phyloP scores from a whole-genome alignment of 306 rosid species.

The Cyamopsis tetragonoloba region DNA sequence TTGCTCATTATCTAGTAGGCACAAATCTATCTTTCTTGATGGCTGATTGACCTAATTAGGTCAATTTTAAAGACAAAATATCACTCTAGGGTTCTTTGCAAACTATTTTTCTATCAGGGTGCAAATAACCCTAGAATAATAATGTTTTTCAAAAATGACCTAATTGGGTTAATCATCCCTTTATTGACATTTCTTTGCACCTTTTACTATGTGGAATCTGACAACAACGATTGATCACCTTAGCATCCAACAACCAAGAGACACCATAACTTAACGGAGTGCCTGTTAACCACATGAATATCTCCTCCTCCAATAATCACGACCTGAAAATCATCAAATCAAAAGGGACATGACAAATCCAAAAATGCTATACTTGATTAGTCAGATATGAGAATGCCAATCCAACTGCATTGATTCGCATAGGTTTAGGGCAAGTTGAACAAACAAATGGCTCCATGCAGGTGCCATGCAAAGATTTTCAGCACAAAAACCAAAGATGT shows the following conservation, averaged over 20 bases:
- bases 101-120: too few species aligned
- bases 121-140: too few species aligned
- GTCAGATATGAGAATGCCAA: not conserved
- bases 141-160: too few species aligned
- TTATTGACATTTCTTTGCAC: not conserved
- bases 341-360: not conserved
- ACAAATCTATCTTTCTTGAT: too few species aligned
- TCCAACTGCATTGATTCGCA: not conserved
- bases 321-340: not conserved
- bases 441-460: not conserved
- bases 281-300: slow-evolving; percentile 6
- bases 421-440: not conserved
- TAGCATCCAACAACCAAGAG: not conserved
- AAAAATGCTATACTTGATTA: not conserved
- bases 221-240: not conserved
- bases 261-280: not conserved
- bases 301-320: not conserved
- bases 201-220: not conserved
- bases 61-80: too few species aligned
- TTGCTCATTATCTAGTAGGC: not conserved
- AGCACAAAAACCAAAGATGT: not conserved
- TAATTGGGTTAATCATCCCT: too few species aligned
- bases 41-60: too few species aligned
- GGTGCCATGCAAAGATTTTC: not conserved
- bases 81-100: too few species aligned